Base-by-base conservation (phyloP, 2,329 filamentous ascomycete genomes). In the Xylariaceae sp. region DNA sequence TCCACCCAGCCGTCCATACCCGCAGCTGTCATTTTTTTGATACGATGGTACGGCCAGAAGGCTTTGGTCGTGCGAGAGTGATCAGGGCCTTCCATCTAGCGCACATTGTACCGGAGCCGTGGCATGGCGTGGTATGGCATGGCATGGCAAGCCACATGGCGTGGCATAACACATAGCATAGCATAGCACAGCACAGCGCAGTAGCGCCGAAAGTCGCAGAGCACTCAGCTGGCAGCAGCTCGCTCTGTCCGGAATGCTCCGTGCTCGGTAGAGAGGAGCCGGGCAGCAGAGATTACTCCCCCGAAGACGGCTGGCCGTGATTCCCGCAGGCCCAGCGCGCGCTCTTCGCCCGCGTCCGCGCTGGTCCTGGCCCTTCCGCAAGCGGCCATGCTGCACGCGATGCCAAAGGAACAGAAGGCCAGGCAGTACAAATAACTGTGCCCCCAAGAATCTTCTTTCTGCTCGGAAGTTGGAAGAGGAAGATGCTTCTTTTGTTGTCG, bases 391-490 rank as follows among this genome's bases (percentile, higher is more conserved):
- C 32, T 22, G 42, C 39, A 33, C 42, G 28, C 27, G 41, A 35
- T 23, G 34, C 40, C 44, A 51, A 53, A 49, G 45, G 40, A 40
- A 43, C 31, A 32, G 37, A 31, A n/a, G n/a, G n/a, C 43, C 46
- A 47, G 40, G 38, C 41, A 35, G 27, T 53, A 54, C 51, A 55
- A 54, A 55, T 51, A 52, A 53, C 45, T 40, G 36, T 44, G 37
- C 30, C 24, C 36, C 47, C 45, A 50, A 39, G 41, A 36, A 39
- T 45, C 38, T 19, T 42, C 45, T 49, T 49, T 50, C 41, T 48
- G 34, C 34, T 36, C 40, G 29, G 12, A 38, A 29, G 31, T 38
- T 39, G 38, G 39, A 30, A 39, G 39, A 31, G 25, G 14, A n/a
- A n/a, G n/a, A n/a, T n/a, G 29, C 21, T 30, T 46, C 42, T 45